A percentile compares a stretch with the other conserved stretches of the same genome.
phyloP scores from a whole-genome alignment of 2,329 filamentous ascomycete species.

The Fusarium ramigenum region DNA sequence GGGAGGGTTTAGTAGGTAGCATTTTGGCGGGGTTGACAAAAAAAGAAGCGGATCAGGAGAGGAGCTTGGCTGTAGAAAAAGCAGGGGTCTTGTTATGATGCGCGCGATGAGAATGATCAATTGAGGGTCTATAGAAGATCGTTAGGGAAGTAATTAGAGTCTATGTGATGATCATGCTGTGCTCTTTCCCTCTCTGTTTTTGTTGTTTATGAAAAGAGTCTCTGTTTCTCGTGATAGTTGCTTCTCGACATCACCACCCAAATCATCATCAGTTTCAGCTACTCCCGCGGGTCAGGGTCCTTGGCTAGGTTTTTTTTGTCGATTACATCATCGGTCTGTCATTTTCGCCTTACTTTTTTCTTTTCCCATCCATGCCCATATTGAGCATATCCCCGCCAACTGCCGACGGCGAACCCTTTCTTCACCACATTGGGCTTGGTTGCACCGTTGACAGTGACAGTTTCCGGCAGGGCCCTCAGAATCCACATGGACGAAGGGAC shows the following conservation, averaged over 20 bases:
- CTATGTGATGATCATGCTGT: not conserved
- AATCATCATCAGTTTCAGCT: not conserved
- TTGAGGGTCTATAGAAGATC: conserved; percentile 1
- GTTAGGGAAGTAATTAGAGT: not conserved
- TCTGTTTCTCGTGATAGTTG: not conserved
- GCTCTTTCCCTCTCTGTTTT: not conserved
- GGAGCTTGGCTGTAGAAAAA: not conserved
- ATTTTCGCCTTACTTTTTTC: conserved; percentile 10
- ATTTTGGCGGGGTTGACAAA: conserved; percentile 39
- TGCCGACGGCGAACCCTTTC: conserved; percentile 14
- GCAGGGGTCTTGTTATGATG: conserved; percentile 8
- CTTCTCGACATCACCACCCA: not conserved
- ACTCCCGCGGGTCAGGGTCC: conserved; percentile 13
- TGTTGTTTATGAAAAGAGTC: not conserved
- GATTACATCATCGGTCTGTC: conserved; percentile 29
- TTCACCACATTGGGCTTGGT: conserved; percentile 17
- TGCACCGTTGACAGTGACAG: conserved; percentile 19
- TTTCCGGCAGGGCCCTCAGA: conserved; percentile 5
- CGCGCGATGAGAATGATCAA: conserved; percentile 3
- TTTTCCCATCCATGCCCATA: not conserved
- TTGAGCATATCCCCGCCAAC: conserved; percentile 3
- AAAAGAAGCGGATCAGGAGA: conserved; percentile 31
- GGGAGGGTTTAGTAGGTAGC: conserved; percentile 7
- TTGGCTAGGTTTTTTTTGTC: conserved; percentile 28
- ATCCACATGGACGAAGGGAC: not conserved